Base-by-base conservation (phyloP, 768 basidiomycete species). In the Plicaturopsis crispa region DNA sequence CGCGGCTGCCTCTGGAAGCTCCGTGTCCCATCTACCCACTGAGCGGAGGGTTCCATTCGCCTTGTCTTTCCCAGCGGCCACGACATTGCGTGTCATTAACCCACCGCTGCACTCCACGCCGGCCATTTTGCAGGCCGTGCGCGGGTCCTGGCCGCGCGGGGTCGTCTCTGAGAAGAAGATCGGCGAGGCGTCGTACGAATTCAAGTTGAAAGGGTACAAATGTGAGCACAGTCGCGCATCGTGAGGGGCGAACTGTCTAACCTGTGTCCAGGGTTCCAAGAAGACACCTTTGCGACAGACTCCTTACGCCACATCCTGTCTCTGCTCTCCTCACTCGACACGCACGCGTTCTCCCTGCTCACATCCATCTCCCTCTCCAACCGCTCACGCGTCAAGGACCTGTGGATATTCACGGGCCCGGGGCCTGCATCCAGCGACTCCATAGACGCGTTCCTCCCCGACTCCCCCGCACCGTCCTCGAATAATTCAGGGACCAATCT, bases 131-230 rank as follows among this genome's bases (percentile, higher is more conserved):
- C 79, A 83, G 51, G 80, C 84, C 13, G 81, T 87, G 14, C 71
- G 84, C 40, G 72, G 68, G 16, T 73, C 85, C 23, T 87, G 84
- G 85, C 84, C 84, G 13, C 70, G 83, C 47, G 85, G 84, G 13
- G 81, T 87, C 7, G 74, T 81, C 6, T 76, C 78, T 1, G 84
- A 87, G 56, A 84, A 78, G 65, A 86, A 82, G 49, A 67, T 85
- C 2, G 80, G 73, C 4, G 75, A 80, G 19, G 73, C 73, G 40
- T 73, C 77, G 5, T 87, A 75, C 52, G 84, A 87, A 55, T 87
- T 87, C 61, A 86, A 83, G 57, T 63, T 87, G 36, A 84, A 84
- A 49, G 85, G 84, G 17, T 87, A 87, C 53, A 78, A 72, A 64
- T 84, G 85, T 85, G 53, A 38, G 75, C 61, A 41, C 36, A 23